Base-by-base conservation (phyloP, 495 filamentous ascomycete genomes). In the Daldinia childiae region DNA sequence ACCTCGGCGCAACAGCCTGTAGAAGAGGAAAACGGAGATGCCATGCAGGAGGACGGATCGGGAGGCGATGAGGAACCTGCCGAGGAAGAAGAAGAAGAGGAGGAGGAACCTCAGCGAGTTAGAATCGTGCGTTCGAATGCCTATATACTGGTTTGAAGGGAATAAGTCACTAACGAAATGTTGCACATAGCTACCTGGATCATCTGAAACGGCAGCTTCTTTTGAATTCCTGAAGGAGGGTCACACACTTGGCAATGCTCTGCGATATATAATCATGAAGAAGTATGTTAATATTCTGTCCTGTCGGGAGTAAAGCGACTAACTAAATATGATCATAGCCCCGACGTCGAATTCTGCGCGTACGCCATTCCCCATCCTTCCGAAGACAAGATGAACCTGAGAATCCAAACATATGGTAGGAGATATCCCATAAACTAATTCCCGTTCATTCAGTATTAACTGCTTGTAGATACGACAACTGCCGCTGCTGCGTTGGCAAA, bases 301-400 rank as follows among this genome's bases (percentile, higher is more conserved):
- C 3, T 32, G 32, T 51, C 55, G 4, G 26, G 24, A 12, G 30
- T 12, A 15, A 27, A 3, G 24, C 43, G 19, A 48, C 26, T 59
- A 7, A 51, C 67, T 72, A 66, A 74, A 58, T 15, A 17, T 43
- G 6, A 51, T 59, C 8, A 21, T 64, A 97, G 95, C 78, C 95
- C 95, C 36, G 87, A 92, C 48, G 95, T 99, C 36, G 95, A 99
- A 76, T 95, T 99, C 81, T 98, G 96, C 82, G 95, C 94, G 48
- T 98, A 99, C 78, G 93, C 95, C 4, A 98, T 99, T 60, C 95
- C 95, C 8, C 95, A 99, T 83, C 95, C 96, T 36, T 97, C 94
- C 17, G 95, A 99, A 76, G 81, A 89, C 12, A 94, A 96, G 81
- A 97, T 99, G 95, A 96, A 98, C 77, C 80, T 99, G 30, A 88